Evolutionary conservation across 208 protist genomes (phyloP), one percentile per base, ranked within the genome.

Genomic region (Vickermania ingenoplastis): DNA sequence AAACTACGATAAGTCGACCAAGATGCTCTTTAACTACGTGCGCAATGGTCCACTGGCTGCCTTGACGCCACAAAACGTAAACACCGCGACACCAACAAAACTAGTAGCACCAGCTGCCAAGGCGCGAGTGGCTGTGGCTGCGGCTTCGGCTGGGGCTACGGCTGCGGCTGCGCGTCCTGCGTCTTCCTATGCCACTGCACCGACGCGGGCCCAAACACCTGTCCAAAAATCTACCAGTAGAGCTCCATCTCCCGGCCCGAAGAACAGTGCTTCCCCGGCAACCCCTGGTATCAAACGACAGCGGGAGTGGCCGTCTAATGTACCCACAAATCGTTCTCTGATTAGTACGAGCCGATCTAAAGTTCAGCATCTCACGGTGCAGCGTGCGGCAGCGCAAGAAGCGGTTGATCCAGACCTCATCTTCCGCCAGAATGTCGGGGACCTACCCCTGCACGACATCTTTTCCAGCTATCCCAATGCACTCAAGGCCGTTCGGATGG

Each of bases 331-430:
- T 60, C 63, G 69, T 1, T 64, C 74, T 45, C 70, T 94, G 30
- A 91, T 88, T 65, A 84, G 81, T 53, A 86, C 72, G 54, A 91
- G 83, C 67, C 83, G 83, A 22, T 90, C 83, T 22, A 91, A 89
- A 68, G 73, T 91, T 57, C 81, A 81, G 5, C 81, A 75, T 30
- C 67, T 91, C 3, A 91, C 83, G 24, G 72, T 77, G 56, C 77
- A 69, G 62, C 78, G 87, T 45, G 76, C 86, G 27, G 77, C 78
- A 7, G 83, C 87, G 21, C 87, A 94, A 59, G 72, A 88, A 61
- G 53, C 50, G 23, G 77, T 94, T 3, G 87, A 94, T 52, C 87
- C 87, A 7, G 87, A 94, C 63, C 72, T 90, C 25, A 77, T 94
- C 51, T 94, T 94, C 36, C 52, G 55, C 2, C 87, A 94, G 63